Conservation (phyloP, 2,329 filamentous ascomycete genomes). For the Mycosphaerella arachidis region DNA sequence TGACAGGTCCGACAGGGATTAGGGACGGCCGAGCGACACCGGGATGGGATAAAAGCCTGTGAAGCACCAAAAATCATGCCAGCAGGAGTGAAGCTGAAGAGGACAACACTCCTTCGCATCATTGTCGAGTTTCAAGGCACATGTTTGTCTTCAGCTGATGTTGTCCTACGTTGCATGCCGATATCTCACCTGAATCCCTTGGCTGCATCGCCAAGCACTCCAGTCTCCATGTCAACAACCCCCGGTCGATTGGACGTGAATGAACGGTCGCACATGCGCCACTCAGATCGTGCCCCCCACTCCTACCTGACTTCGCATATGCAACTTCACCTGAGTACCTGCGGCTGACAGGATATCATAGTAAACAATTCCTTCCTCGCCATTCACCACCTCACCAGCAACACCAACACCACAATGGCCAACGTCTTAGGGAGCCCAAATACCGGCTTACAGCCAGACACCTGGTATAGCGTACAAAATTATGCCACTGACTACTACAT, state of each 20-base stretch:
- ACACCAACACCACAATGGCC: not conserved
- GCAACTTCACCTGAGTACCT: not conserved
- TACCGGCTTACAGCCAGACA: not conserved
- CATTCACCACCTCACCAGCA: not conserved
- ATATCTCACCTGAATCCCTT: not conserved
- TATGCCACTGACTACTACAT: not conserved
- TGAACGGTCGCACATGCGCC: not conserved
- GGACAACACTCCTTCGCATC: too few species aligned
- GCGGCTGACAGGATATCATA: not conserved
- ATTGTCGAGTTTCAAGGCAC: too few species aligned
- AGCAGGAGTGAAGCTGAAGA: too few species aligned
- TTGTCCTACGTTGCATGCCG: not conserved
- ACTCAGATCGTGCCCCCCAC: not conserved
- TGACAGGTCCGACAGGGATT: too few species aligned
- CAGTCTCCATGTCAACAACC: not conserved
- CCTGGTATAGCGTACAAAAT: not conserved
- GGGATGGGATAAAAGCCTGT: too few species aligned
- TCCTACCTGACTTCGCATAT: not conserved
- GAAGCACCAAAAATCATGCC: too few species aligned
- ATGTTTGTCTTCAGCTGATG: not conserved
- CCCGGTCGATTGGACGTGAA: not conserved
- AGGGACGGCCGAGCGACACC: too few species aligned
- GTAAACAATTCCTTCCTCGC: not conserved
- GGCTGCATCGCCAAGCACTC: not conserved
- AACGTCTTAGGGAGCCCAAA: not conserved